Percentiles rank a stretch among this genome's conserved stretches.
Conservation (phyloP, 192 early-diverging fungal species). For the Coemansia sp. region DNA sequence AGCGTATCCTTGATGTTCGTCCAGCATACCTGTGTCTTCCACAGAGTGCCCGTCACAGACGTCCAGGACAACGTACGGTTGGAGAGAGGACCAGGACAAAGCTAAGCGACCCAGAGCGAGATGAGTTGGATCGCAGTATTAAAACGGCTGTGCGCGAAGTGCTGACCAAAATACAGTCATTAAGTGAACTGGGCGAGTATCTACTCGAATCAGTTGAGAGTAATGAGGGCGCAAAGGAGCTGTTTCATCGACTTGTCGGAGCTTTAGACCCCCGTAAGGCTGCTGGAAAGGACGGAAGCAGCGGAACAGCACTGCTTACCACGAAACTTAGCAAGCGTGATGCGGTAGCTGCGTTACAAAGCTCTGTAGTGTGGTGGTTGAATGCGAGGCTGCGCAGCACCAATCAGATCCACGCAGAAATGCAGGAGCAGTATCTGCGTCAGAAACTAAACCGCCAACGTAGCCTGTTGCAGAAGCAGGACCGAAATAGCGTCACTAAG, state of each 20-base stretch:
- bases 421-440: constrained; percentile 65
- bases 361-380: constrained; percentile 66
- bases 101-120: constrained; percentile 63
- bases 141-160: constrained; percentile 59
- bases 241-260: constrained; percentile 47
- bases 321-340: constrained; percentile 49
- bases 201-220: constrained; percentile 29
- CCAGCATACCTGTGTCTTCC: constrained; percentile 55
- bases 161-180: constrained; percentile 58
- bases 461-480: constrained; percentile 23
- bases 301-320: no score
- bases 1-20: constrained; percentile 55
- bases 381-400: constrained; percentile 66
- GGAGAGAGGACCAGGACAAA: constrained; percentile 4
- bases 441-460: constrained; percentile 69
- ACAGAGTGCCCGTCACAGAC: neutral
- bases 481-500: neutral
- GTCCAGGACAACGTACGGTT: neutral
- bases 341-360: constrained; percentile 62
- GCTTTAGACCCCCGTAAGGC: constrained; percentile 48
- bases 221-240: constrained; percentile 19
- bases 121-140: constrained; percentile 67
- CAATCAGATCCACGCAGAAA: constrained; percentile 67
- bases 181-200: constrained; percentile 56
- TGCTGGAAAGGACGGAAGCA: neutral